Evolutionary conservation across 306 rosid genomes (phyloP), one percentile per base, ranked within the genome.

Genomic region (Chamaecrista fasciculata): DNA sequence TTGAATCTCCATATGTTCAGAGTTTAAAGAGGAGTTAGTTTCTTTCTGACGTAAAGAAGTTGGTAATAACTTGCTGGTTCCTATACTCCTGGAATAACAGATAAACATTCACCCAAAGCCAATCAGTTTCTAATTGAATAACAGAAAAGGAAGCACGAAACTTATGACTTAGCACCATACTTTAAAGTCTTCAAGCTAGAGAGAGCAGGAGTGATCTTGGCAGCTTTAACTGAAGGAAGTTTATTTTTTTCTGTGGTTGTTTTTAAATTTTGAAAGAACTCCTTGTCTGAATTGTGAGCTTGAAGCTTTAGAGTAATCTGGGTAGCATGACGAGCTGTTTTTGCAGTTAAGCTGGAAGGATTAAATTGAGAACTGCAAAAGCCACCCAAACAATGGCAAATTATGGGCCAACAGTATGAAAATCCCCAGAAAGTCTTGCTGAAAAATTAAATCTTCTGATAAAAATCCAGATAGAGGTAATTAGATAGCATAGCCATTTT

Each of bases 351-450:
- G 71, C 82, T 70, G 70, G 81, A 69, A 62, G 72, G 70, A 82
- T 71, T 78, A 74, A 70, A 75, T 56, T 73, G 81, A 80, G 85
- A 52, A 69, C 94, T 83, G 79, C 83, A 70, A 85, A 73, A 50
- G 71, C 8, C 16, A 46, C 69, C 64, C 39, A 65, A 1, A 48
- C 15, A 60, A 51, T 18, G 63, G 66, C 20, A 74, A 65, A 68
- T 52, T 21, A 76, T 34, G 57, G 39, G 25, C 64, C 44, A 71
- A 47, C 42, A 47, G 64, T 62, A 69, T 24, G 4, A 67, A 53
- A 71, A 48, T 60, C 65, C 40, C 46, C 59, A 16, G 61, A 48
- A 66, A 72, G 62, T 44, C 40, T 59, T 48, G 25, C 18, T 31
- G 56, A 72, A 50, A 74, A 46, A 43, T 58, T 33, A 62, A 69